A percentile compares a stretch with the other conserved stretches of the same genome.
Evolutionary conservation across 768 basidiomycete species (phyloP).

Genomic region (Lactarius sanguifluus): DNA sequence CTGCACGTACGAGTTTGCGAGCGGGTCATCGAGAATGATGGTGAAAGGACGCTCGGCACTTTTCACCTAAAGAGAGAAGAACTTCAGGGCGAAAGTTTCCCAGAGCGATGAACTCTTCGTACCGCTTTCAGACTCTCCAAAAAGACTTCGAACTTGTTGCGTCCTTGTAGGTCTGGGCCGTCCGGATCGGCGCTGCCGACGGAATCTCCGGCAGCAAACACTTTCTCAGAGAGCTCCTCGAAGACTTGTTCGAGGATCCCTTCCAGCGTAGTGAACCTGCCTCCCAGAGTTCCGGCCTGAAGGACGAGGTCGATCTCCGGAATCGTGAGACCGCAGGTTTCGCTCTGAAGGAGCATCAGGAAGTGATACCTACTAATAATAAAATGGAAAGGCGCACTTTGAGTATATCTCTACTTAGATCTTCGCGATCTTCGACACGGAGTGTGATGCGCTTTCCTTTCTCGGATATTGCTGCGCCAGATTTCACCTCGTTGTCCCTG

Average conservation of each 20-base stretch:
- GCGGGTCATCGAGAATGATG: slow-evolving; percentile 90
- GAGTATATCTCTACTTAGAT: slow-evolving; percentile 88
- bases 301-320: slow-evolving; percentile 95
- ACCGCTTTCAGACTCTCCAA: slow-evolving; percentile 74
- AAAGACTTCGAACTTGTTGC: slow-evolving; percentile 71
- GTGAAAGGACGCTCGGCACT: slow-evolving; percentile 80
- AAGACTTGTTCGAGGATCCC: slow-evolving; percentile 93
- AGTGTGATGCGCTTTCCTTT: slow-evolving; percentile 85
- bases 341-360: slow-evolving; percentile 60
- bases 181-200: slow-evolving; percentile 41
- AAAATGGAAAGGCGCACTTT: slow-evolving; percentile 57
- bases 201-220: slow-evolving; percentile 74
- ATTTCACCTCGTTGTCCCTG: slow-evolving; percentile 97
- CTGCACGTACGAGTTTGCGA: slow-evolving; percentile 94
- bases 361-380: not conserved
- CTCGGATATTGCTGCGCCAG: slow-evolving; percentile 83
- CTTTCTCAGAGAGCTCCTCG: slow-evolving; percentile 90
- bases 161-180: slow-evolving; percentile 29
- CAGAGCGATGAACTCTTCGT: slow-evolving; percentile 29
- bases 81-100: not conserved
- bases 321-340: slow-evolving; percentile 84
- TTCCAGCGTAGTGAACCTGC: slow-evolving; percentile 96
- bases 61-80: slow-evolving; percentile 56
- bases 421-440: slow-evolving; percentile 89
- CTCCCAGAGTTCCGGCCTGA: slow-evolving; percentile 91